Evolutionary conservation across 441 rosid species (phyloP).

Genomic region (Gossypium trilobum): DNA sequence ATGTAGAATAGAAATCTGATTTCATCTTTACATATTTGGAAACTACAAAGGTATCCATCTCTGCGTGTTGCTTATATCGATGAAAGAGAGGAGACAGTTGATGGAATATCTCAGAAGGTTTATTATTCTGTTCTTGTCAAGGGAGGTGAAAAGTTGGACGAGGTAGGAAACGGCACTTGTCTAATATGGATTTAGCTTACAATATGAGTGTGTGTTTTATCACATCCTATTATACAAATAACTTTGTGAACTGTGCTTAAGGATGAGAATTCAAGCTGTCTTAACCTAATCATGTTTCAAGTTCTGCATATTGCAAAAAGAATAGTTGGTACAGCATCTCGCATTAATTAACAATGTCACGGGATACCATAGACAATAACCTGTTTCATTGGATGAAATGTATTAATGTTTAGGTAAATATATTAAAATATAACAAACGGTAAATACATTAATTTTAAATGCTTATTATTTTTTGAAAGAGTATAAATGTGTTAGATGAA

Average conservation of each 20-base stretch:
- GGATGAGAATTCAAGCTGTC: background rate
- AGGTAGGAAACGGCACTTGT: conserved; percentile 37
- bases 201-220: background rate
- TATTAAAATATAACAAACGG: background rate
- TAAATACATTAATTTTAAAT: background rate
- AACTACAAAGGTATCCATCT: conserved; percentile 58
- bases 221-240: background rate
- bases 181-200: background rate
- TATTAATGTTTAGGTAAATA: background rate
- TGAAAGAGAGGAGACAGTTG: conserved; percentile 60
- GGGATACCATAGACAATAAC: background rate
- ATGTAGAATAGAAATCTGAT: conserved; percentile 14
- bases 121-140: conserved; percentile 87
- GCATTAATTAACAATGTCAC: background rate
- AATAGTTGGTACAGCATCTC: background rate
- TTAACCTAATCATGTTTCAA: background rate
- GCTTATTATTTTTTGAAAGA: background rate
- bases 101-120: conserved; percentile 42
- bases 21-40: conserved; percentile 15
- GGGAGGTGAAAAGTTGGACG: conserved; percentile 68
- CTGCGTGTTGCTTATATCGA: conserved; percentile 88
- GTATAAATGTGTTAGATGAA: background rate
- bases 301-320: background rate
- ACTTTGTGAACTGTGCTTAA: background rate
- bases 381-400: background rate